Conservation (phyloP, 805 yeast species). For the Lipomyces starkeyi region DNA sequence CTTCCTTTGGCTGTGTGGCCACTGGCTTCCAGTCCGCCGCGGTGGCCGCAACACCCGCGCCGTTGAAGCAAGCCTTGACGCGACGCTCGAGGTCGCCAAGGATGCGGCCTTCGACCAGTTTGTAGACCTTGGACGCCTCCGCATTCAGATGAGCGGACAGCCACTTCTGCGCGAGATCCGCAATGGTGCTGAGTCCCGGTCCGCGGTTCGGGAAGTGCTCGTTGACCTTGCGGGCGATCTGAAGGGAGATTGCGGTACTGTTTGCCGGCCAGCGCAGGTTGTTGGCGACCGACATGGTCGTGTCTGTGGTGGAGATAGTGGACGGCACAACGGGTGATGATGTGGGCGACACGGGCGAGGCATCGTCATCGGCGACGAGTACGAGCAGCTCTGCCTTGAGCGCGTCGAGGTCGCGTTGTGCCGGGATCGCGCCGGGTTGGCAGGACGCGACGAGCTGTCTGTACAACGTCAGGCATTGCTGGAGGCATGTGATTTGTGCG, state of each 20-base stretch:
- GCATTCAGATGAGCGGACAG: constrained; percentile 14
- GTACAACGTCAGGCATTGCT: constrained; percentile 72
- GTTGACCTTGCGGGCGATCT: constrained; percentile 32
- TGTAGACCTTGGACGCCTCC: constrained; percentile 22
- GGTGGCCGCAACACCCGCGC: constrained; percentile 11
- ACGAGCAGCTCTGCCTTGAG: constrained; percentile 34
- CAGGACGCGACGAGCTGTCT: constrained; percentile 59
- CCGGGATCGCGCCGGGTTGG: constrained; percentile 15
- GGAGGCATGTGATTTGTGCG: constrained; percentile 80
- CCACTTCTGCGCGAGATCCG: constrained; percentile 27
- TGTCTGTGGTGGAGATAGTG: background rate
- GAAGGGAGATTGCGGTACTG: constrained; percentile 27
- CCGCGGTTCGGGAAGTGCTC: constrained; percentile 19
- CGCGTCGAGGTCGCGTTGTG: constrained; percentile 23
- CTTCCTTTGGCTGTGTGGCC: background rate
- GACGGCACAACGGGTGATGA: constrained; percentile 2
- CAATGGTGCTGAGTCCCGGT: constrained; percentile 3
- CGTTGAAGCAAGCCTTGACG: constrained; percentile 13
- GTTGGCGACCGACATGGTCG: background rate
- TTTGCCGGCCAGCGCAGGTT: constrained; percentile 23
- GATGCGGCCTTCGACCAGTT: constrained; percentile 29
- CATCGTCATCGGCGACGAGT: constrained; percentile 30
- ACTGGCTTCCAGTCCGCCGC: background rate
- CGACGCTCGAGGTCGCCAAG: constrained; percentile 27
- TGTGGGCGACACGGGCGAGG: background rate